Base-by-base conservation (phyloP, 106 monocot genomes). In the Apostasia ramifera region DNA sequence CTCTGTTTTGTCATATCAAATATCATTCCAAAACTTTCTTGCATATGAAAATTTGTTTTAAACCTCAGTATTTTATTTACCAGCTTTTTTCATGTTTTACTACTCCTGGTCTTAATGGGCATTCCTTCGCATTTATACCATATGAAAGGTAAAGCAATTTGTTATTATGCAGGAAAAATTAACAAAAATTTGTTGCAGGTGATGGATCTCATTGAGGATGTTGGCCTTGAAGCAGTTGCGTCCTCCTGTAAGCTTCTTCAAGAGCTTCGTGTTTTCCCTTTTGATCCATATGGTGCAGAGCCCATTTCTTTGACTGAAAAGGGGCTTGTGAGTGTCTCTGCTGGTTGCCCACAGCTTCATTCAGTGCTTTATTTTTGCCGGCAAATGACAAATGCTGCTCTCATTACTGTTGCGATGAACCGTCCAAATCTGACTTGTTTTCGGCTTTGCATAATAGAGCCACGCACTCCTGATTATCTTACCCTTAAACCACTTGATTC, bases 241-340 rank as follows among this genome's bases (percentile, higher is more conserved):
- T 74, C 78, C 61, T 84, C 85, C 57, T 94, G 94, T 77, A 87
- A 81, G 71, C 70, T 65, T 15, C 80, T 94, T 46, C 70, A 87
- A 53, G 90, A 94, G 61, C 72, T 94, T 38, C 90, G 90, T 8
- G 94, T 94, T 44, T 94, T 94, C 69, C 94, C 90, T 26, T 90
- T 85, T 38, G 90, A 90, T 61, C 89, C 86, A 26, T 83, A 81
- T 52, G 90, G 72, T 41, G 79, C 61, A 38, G 81, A 76, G 38
- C 79, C 77, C 10, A 80, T 89, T 0, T 41, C 74, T 40, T 77
- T 91, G 7, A 91, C 91, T 0, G 91, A 91, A 55, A 59, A 51
- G 13, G 91, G 91, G 14, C 80, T 91, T 53, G 78, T 91, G 0
- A 53, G 70, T 40, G 73, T 91, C 15, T 87, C 87, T 15, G 73